A percentile compares a stretch with the other conserved stretches of the same genome.
phyloP scores from a whole-genome alignment of 1,284 basidiomycete species.

The Puccinia horiana region DNA sequence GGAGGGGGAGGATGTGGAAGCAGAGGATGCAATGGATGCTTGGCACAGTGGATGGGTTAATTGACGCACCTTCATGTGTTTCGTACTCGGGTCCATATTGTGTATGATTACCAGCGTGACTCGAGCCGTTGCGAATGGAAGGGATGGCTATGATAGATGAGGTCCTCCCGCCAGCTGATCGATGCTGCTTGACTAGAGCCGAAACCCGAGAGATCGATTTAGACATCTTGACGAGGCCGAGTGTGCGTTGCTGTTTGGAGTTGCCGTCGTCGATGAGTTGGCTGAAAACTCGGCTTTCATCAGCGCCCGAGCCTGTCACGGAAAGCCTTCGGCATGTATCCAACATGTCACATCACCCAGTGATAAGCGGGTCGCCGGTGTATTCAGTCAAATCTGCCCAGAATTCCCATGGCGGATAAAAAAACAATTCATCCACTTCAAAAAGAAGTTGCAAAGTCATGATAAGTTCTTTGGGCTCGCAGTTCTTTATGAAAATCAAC shows the following conservation, averaged over 20 bases:
- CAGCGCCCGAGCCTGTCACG: not conserved
- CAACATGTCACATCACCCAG: not conserved
- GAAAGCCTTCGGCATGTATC: not conserved
- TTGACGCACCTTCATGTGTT: slow-evolving; percentile 30
- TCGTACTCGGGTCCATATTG: slow-evolving; percentile 31
- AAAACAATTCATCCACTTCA: too few species aligned
- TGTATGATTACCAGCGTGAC: not conserved
- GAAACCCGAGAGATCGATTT: slow-evolving; percentile 8
- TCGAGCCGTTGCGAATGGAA: not conserved
- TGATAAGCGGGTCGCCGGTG: too few species aligned
- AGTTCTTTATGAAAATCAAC: too few species aligned
- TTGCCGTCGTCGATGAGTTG: not conserved
- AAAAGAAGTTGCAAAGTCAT: too few species aligned
- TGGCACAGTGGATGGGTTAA: not conserved
- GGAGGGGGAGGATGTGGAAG: not conserved
- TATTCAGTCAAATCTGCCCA: too few species aligned
- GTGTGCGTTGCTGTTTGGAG: not conserved
- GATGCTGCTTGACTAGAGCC: not conserved
- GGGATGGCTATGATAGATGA: not conserved
- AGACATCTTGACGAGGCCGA: slow-evolving; percentile 6
- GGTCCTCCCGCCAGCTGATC: not conserved
- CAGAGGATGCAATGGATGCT: not conserved
- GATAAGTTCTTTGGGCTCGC: too few species aligned
- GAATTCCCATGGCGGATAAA: too few species aligned
- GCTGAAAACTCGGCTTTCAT: not conserved